These are phyloP conservation scores for Tilletia setariae DNA, from an alignment of 1,284 basidiomycete species.

Conservation along the genomic window DNA sequence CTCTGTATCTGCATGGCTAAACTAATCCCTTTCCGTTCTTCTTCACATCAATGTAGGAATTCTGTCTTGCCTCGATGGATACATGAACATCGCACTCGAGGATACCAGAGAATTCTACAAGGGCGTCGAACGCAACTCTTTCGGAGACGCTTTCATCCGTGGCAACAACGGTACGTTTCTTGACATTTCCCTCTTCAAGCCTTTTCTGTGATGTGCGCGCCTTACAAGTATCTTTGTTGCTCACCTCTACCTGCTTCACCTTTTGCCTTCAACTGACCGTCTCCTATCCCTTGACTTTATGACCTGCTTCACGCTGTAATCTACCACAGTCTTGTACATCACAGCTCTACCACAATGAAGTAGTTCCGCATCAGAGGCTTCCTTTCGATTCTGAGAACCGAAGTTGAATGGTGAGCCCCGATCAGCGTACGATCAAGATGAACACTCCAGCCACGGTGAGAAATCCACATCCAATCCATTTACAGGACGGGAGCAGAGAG, in stretches of 20 bases:
- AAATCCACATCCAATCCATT: neutral
- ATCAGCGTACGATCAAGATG: too few species aligned
- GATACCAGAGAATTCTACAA: slow-evolving; percentile 93
- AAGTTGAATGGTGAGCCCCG: too few species aligned
- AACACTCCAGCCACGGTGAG: neutral
- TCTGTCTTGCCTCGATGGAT: slow-evolving; percentile 90
- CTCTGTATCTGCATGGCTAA: neutral
- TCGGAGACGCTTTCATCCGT: slow-evolving; percentile 90
- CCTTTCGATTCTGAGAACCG: too few species aligned
- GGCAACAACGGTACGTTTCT: slow-evolving; percentile 84
- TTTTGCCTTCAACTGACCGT: neutral
- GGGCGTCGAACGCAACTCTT: slow-evolving; percentile 77
- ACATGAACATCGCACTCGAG: slow-evolving; percentile 94
- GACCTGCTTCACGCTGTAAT: neutral
- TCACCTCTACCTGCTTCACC: neutral
- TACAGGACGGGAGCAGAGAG: neutral
- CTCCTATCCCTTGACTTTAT: neutral
- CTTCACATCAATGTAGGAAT: slow-evolving; percentile 63
- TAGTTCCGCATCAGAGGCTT: too few species aligned
- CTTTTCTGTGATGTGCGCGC: neutral
- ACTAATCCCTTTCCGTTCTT: neutral
- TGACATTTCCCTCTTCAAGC: neutral
- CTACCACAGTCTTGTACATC: slow-evolving; percentile 27
- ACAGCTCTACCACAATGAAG: slow-evolving; percentile 23
- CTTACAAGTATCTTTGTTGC: neutral